phyloP scores from a whole-genome alignment of 1,284 basidiomycete genomes.

The Testicularia cyperi region DNA sequence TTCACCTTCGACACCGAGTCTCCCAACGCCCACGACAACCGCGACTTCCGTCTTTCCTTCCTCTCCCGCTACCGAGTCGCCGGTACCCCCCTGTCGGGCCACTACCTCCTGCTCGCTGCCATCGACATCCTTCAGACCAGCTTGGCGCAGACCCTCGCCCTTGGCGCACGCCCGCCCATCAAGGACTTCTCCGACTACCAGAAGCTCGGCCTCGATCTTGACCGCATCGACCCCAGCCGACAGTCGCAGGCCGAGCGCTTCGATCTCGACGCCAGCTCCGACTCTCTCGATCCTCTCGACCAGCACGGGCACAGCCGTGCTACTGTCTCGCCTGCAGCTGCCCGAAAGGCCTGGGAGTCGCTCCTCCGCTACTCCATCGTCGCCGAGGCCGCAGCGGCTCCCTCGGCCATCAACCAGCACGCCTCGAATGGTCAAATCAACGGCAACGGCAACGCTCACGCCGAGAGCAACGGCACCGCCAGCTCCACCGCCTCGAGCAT shows the following conservation, averaged over 20 bases:
- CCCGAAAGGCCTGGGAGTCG: conserved; percentile 69
- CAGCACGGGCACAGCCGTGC: conserved; percentile 16
- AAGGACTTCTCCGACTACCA: conserved; percentile 35
- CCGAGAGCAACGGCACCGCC: conserved; percentile 1
- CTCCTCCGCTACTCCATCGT: conserved; percentile 63
- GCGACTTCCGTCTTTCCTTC: conserved; percentile 64
- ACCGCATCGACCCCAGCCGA: conserved; percentile 34
- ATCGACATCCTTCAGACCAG: conserved; percentile 81
- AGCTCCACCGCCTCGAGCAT: conserved; percentile 11
- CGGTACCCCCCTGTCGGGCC: conserved; percentile 78
- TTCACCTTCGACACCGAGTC: conserved; percentile 31
- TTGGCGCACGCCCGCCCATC: conserved; percentile 57
- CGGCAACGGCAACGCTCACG: conserved; percentile 4
- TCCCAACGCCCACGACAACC: conserved; percentile 10
- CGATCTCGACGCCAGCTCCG: conserved; percentile 39
- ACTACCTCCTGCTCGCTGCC: conserved; percentile 81
- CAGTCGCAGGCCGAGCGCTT: conserved; percentile 40
- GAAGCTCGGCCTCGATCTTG: conserved; percentile 34
- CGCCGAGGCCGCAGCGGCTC: conserved; percentile 4
- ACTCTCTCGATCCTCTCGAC: not conserved
- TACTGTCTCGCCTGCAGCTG: conserved; percentile 62
- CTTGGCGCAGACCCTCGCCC: conserved; percentile 72
- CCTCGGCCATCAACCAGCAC: conserved; percentile 1
- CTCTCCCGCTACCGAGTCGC: conserved; percentile 74
- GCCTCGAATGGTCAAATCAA: conserved; percentile 7